Percentiles rank a stretch among this genome's conserved stretches.
Evolutionary conservation across 495 filamentous ascomycete species (phyloP).

Genomic region (Halenospora varia): DNA sequence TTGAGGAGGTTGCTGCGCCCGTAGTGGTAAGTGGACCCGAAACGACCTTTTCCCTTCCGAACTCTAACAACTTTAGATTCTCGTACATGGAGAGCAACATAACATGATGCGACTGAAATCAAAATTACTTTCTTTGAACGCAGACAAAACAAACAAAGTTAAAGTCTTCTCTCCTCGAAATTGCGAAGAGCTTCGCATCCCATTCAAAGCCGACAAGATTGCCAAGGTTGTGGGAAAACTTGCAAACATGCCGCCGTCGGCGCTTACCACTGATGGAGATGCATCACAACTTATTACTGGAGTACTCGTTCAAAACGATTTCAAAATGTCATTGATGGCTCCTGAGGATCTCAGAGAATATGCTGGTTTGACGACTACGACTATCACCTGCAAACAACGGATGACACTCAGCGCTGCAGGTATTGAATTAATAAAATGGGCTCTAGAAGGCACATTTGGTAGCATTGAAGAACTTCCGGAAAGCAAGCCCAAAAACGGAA

Average conservation of each 20-base stretch:
- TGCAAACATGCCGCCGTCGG: slow-evolving; percentile 70
- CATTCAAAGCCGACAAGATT: slow-evolving; percentile 92
- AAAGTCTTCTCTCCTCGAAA: slow-evolving; percentile 93
- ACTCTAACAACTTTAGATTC: no score
- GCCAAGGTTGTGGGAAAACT: slow-evolving; percentile 96
- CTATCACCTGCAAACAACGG: slow-evolving; percentile 84
- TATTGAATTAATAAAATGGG: slow-evolving; percentile 88
- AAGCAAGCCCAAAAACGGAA: slow-evolving; percentile 38
- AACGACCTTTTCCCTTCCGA: no score
- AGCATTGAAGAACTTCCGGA: slow-evolving; percentile 64
- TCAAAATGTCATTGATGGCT: slow-evolving; percentile 93
- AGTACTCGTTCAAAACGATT: slow-evolving; percentile 93
- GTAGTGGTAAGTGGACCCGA: slow-evolving; percentile 92
- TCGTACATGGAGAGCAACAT: slow-evolving; percentile 94
- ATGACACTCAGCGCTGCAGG: slow-evolving; percentile 82
- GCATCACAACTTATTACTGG: slow-evolving; percentile 63
- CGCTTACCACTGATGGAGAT: slow-evolving; percentile 37
- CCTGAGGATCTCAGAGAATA: slow-evolving; percentile 94
- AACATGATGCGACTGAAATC: slow-evolving; percentile 98
- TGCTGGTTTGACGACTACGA: slow-evolving; percentile 89
- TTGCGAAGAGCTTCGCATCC: slow-evolving; percentile 91
- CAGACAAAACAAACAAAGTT: slow-evolving; percentile 68
- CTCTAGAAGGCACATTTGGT: slow-evolving; percentile 89
- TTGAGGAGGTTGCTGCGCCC: slow-evolving; percentile 84
- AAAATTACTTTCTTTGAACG: slow-evolving; percentile 86